Conservation (phyloP, 768 basidiomycete genomes). For the Tylopilus subfusipes region DNA sequence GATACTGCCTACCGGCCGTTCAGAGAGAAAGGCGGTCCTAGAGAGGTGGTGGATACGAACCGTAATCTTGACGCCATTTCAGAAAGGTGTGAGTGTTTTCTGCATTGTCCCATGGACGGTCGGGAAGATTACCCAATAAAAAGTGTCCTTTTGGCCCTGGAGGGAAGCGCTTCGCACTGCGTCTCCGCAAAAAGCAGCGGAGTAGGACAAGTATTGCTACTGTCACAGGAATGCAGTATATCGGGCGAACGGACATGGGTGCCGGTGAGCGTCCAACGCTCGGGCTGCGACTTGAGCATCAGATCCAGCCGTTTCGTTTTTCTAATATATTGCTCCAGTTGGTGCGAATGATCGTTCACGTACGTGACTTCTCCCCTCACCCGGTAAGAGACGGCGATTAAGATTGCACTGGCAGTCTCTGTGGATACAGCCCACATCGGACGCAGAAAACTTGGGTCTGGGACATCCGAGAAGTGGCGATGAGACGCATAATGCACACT, state of each 20-base stretch:
- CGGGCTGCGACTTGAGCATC: not conserved
- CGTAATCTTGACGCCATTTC: not conserved
- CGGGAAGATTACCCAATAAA: not conserved
- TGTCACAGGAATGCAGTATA: not conserved
- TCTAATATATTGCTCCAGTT: not conserved
- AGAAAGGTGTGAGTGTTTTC: not conserved
- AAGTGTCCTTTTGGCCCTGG: constrained; percentile 3
- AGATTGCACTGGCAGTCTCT: no score
- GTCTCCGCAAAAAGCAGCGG: not conserved
- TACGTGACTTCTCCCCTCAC: not conserved
- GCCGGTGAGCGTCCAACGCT: not conserved
- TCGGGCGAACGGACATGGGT: not conserved
- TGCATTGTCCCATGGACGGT: not conserved
- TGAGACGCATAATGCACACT: not conserved
- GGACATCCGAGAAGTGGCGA: not conserved
- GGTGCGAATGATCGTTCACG: not conserved
- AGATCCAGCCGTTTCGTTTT: not conserved
- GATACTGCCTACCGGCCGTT: not conserved
- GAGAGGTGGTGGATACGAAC: not conserved
- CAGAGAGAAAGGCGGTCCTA: not conserved
- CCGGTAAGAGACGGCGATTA: not conserved
- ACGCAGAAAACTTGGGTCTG: not conserved
- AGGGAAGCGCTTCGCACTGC: not conserved
- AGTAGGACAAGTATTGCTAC: not conserved
- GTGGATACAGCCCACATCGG: no score